Base-by-base conservation (phyloP, 1,284 basidiomycete species). In the Fistulina hepatica region DNA sequence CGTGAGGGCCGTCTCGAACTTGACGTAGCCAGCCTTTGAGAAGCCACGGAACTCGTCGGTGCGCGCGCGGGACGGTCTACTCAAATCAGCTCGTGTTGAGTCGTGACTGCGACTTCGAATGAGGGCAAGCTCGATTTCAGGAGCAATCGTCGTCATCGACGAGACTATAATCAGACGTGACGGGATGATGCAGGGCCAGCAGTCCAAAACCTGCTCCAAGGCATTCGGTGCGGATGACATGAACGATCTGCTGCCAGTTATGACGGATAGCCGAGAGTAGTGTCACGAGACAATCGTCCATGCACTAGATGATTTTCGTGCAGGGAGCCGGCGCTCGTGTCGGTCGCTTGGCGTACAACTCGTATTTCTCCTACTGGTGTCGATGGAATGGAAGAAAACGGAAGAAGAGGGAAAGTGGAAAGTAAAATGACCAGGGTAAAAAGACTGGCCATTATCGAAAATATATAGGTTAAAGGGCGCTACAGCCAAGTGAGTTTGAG, bases 1-100 rank as follows among this genome's bases (percentile, higher is more conserved):
- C 16, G 25, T 32, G 12, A 40, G 39, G 12, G 39, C 39, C 16
- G 39, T n/a, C 12, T 27, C 16, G 23, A 40, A 35, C 16, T 34
- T 34, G 33, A 40, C 39, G 23, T 26, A 30, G 22, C 39, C 39
- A 13, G 33, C 33, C 10, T 40, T 25, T 13, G 39, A 26, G 11
- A 40, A 32, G 6, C 11, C 33, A 21, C 33, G 39, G 10, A 24
- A 22, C 33, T 40, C 39, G 21, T 40, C 39, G 13, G 39, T 40
- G 34, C 25, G 12, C 8, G 37, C 37, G 21, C 26, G 30, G 21
- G 28, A 12, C 20, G 37, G 37, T 11, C 37, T n/a, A 11, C 26
- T 30, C 9, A 39, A 21, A 39, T 39, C 37, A 22, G 37, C 21
- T 10, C 31, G 31, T 20, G 23, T n/a, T 6, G 37, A 33, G 16